Evolutionary conservation across 495 filamentous ascomycete species (phyloP).

Genomic region (Hypoxylon crocopeplum): DNA sequence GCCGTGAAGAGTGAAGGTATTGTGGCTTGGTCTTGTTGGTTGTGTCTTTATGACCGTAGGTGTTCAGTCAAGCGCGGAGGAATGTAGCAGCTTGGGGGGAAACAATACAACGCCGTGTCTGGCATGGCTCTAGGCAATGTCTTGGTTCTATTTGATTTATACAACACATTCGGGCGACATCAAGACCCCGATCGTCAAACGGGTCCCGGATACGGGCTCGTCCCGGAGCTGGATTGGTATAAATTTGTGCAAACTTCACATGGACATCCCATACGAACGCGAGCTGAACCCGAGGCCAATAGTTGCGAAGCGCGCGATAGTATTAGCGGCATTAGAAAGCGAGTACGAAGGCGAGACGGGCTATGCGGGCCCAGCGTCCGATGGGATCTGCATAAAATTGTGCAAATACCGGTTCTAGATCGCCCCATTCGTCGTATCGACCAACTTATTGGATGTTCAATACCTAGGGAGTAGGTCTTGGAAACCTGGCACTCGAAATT

Average conservation of each 20-base stretch:
- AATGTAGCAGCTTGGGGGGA: neutral
- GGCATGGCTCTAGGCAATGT: neutral
- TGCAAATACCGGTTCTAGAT: neutral
- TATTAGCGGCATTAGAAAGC: no score
- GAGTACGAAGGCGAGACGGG: no score
- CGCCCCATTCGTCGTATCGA: neutral
- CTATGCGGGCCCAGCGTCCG: no score
- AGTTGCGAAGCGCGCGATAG: no score
- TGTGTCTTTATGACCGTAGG: no score
- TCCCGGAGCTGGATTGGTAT: constrained; percentile 15
- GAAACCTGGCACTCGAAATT: constrained; percentile 7
- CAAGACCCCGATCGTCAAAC: neutral
- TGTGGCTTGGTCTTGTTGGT: neutral
- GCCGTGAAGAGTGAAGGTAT: neutral
- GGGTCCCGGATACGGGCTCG: constrained; percentile 1
- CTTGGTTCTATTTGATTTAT: constrained; percentile 6
- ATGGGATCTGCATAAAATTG: constrained; percentile 14
- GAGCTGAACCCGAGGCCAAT: neutral
- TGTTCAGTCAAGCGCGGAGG: no score
- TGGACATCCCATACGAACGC: neutral
- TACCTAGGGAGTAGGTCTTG: no score
- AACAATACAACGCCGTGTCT: neutral
- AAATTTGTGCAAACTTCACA: constrained; percentile 19
- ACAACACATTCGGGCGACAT: neutral
- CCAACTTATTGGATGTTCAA: no score